Conservation (phyloP, 2,329 filamentous ascomycete genomes). For the Coniella vitis region DNA sequence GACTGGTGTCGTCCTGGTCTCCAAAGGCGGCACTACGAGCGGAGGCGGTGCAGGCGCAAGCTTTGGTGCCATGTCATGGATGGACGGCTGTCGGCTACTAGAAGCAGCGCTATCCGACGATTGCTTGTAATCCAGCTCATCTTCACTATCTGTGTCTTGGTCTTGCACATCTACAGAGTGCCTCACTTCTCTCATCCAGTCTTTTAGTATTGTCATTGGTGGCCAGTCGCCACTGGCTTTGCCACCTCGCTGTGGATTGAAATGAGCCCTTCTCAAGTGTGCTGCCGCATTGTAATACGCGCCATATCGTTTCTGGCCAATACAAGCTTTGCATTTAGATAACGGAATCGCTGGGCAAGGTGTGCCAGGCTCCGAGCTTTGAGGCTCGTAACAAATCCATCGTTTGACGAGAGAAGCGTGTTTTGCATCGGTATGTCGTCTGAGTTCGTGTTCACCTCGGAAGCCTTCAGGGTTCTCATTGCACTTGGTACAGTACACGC, state of each 20-base stretch:
- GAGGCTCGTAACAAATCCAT: slow-evolving; percentile 50
- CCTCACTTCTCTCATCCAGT: slow-evolving; percentile 55
- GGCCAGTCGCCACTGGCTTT: slow-evolving; percentile 55
- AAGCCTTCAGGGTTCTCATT: slow-evolving; percentile 80
- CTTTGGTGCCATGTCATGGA: slow-evolving; percentile 21
- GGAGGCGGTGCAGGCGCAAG: slow-evolving; percentile 23
- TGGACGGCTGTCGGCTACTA: slow-evolving; percentile 20
- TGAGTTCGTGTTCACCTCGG: slow-evolving; percentile 80
- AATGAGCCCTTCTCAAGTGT: slow-evolving; percentile 51
- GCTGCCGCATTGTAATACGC: slow-evolving; percentile 55
- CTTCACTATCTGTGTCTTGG: slow-evolving; percentile 46
- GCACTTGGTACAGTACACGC: slow-evolving; percentile 72
- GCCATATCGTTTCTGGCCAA: slow-evolving; percentile 50
- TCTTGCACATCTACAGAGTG: slow-evolving; percentile 40
- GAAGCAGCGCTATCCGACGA: slow-evolving; percentile 20
- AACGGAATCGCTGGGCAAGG: slow-evolving; percentile 46
- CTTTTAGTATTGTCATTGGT: slow-evolving; percentile 49
- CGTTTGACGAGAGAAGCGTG: slow-evolving; percentile 48
- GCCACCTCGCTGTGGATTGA: slow-evolving; percentile 47
- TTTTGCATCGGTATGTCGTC: slow-evolving; percentile 57
- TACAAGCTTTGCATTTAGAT: slow-evolving; percentile 49
- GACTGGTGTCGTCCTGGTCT: slow-evolving; percentile 7
- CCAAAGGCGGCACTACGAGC: slow-evolving; percentile 10
- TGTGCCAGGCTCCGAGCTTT: slow-evolving; percentile 27
- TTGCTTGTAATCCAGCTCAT: slow-evolving; percentile 34